Evolutionary conservation across 768 basidiomycete genomes (phyloP).

Genomic region (Thelephora aurantiotincta): DNA sequence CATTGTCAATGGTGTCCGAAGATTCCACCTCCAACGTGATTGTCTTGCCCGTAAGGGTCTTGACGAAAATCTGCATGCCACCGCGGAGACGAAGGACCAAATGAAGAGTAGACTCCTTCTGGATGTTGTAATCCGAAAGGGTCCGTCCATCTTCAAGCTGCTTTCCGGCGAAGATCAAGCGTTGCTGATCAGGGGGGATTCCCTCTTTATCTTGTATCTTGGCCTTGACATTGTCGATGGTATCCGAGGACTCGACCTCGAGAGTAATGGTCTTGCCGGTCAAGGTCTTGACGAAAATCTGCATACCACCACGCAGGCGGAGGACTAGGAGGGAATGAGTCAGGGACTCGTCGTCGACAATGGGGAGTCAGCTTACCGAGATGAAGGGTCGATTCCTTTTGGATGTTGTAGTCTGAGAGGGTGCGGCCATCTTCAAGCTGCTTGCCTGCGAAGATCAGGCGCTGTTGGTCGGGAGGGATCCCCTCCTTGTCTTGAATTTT

Average conservation of each 20-base stretch:
- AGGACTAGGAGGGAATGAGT: conserved; percentile 30
- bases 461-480: conserved; percentile 83
- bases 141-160: conserved; percentile 88
- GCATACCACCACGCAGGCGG: conserved; percentile 86
- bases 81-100: conserved; percentile 79
- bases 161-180: conserved; percentile 86
- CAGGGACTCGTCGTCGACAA: not conserved
- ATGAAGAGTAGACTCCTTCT: conserved; percentile 78
- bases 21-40: conserved; percentile 92
- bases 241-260: conserved; percentile 78
- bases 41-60: conserved; percentile 82
- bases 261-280: conserved; percentile 91
- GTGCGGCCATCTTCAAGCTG: conserved; percentile 92
- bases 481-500: conserved; percentile 84
- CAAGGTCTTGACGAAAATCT: conserved; percentile 70
- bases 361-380: conserved; percentile 19
- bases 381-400: conserved; percentile 92
- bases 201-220: conserved; percentile 95
- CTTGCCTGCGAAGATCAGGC: conserved; percentile 93
- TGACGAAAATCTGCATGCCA: conserved; percentile 87
- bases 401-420: conserved; percentile 82
- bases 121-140: conserved; percentile 82
- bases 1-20: conserved; percentile 87
- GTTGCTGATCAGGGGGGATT: conserved; percentile 79
- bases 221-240: conserved; percentile 78